Base-by-base conservation (phyloP, 345 rosid genomes). In the Linum trigynum region DNA sequence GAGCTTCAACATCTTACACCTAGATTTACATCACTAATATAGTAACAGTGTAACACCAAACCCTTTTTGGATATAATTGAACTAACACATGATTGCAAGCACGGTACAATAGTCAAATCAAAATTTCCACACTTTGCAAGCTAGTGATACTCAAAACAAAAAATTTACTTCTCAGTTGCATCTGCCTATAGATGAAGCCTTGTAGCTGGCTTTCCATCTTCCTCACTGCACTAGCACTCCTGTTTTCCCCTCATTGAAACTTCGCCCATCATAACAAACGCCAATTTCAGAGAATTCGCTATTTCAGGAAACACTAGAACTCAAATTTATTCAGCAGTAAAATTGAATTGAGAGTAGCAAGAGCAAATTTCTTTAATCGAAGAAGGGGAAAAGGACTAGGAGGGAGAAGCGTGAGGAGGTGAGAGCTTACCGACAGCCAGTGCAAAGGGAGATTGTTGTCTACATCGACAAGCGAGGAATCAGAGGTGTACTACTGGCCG, bases 401-500 rank as follows among this genome's bases (percentile, higher is more conserved):
- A 15, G 32, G 39, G 55, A 36, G 12, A 67, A 6, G 61, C 48
- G 32, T 23, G 5, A 11, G 3, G 12, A 41, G 48, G 64, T 61
- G 58, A 69, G 50, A 61, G 6, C 39, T 71, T 15, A 68, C 84
- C 57, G 80, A 71, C 67, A 75, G 71, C 17, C 82, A 79, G 23
- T 64, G 74, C 65, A 57, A 62, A 5, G 57, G 69, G 14, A 65
- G 69, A 6, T 41, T 71, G 16, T 75, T 82, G n/a, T 23, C 32
- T 23, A 0, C 32, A 23, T 67, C 71, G 2, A 23, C 78, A n/a
- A 62, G 65, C 40, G 83, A 82, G 63, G 86, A 77, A 50, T 82
- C 82, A 5, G 83, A 80, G 62, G 67, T 66, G 45, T 82, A 79
- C 14, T 74, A 69, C 16, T 74, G 72, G 77, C 12, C 45, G 23